A percentile compares a stretch with the other conserved stretches of the same genome.
phyloP scores from a whole-genome alignment of 352 stramenopile genomes.

The Pythium chondricola region DNA sequence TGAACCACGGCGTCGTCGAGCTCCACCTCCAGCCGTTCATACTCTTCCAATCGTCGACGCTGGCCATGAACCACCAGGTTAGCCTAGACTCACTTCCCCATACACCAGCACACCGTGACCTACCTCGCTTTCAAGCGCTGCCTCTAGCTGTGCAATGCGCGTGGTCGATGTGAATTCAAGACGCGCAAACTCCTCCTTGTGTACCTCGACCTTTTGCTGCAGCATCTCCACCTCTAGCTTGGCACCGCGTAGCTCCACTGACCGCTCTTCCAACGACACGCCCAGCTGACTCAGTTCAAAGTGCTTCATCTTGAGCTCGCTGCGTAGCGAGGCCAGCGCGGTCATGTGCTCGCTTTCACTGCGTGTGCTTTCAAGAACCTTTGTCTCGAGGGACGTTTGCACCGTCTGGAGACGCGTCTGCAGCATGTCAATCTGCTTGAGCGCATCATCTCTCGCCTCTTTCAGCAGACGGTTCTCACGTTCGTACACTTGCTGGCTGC shows the following conservation, averaged over 20 bases:
- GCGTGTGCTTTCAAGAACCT: constrained; percentile 46
- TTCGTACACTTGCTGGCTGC: constrained; percentile 58
- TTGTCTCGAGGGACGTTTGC: constrained; percentile 45
- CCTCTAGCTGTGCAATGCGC: constrained; percentile 49
- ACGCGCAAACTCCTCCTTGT: constrained; percentile 63
- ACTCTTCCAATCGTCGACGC: constrained; percentile 57
- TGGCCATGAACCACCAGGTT: constrained; percentile 5
- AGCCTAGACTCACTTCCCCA: background rate
- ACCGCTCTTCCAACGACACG: constrained; percentile 53
- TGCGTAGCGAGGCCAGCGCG: constrained; percentile 35
- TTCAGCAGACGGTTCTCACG: constrained; percentile 68
- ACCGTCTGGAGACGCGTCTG: constrained; percentile 41
- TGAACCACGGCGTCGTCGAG: constrained; percentile 62
- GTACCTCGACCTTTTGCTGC: constrained; percentile 59
- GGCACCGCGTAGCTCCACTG: constrained; percentile 22
- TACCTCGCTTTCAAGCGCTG: constrained; percentile 49
- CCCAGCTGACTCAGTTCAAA: constrained; percentile 75
- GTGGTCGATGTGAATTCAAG: constrained; percentile 64
- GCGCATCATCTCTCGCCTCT: constrained; percentile 47
- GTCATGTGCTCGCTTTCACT: constrained; percentile 49
- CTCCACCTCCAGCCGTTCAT: constrained; percentile 69
- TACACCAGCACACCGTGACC: background rate
- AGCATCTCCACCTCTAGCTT: constrained; percentile 62
- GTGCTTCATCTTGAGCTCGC: constrained; percentile 76
- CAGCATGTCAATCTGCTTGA: constrained; percentile 55